Base-by-base conservation (phyloP, 2,329 filamentous ascomycete genomes). In the Colletotrichum sp. region DNA sequence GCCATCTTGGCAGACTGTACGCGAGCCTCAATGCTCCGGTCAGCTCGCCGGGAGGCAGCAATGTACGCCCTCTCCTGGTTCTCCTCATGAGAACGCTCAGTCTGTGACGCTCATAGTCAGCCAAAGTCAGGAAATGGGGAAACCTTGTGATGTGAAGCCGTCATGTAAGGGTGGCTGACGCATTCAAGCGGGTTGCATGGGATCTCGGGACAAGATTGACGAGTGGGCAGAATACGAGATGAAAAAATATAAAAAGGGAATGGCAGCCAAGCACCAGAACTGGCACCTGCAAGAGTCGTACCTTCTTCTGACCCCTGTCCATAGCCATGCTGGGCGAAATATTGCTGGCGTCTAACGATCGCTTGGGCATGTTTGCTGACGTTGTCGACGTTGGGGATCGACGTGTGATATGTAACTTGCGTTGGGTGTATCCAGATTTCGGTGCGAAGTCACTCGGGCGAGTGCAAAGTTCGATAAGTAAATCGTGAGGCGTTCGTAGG, bases 11-110 rank as follows among this genome's bases (percentile, higher is more conserved):
- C 96, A 4, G 96, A 98, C 82, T 98, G 94, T 21, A 98, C 91
- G 30, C 96, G 92, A 16, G 96, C 96, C 83, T 98, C 96, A 18
- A 98, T 87, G 81, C 94, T 96, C 70, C 96, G 92, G 81, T 98
- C 96, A 79, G 94, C 94, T 78, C 96, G 90, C 78, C 96, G 89
- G 8, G 96, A 98, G 5, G 96, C 96, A 15, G 96, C 96, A 79
- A 98, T 97, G 83, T 97, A 98, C 26, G 96, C 96, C 81, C 96
- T 90, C 84, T 96, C 95, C 81, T 95, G 93, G 79, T 96, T 96
- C 83, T 96, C 94, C 79, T 94, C 93, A 77, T 95, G 94, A 4
- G 93, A 94, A 58, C 94, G 88, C 83, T 95, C 93, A 5, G 93
- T 94, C 91, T 95, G 73, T 21, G 30, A 15, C 10, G 13, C 8